These are phyloP conservation scores for Trichomonas gallinae DNA, from an alignment of 208 protist genomes.

Conservation along the genomic window DNA sequence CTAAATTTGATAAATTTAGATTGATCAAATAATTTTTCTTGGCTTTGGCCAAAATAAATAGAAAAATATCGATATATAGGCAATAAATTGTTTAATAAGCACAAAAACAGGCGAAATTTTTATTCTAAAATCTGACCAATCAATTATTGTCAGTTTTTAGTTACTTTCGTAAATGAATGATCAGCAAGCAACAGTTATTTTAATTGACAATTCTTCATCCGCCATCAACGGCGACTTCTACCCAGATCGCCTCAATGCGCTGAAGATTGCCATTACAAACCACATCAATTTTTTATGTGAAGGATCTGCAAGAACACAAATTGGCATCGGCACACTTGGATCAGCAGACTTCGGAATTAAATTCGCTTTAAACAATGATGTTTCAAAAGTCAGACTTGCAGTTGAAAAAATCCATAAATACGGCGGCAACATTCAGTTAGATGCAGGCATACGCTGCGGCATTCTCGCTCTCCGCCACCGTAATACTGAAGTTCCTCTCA, in stretches of 20 bases:
- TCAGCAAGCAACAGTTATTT: background rate
- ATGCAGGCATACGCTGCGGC: background rate
- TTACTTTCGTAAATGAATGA: background rate
- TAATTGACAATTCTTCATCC: background rate
- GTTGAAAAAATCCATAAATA: background rate
- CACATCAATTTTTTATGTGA: background rate
- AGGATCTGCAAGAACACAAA: background rate
- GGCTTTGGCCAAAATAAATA: too few species aligned
- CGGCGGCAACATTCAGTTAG: background rate
- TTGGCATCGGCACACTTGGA: background rate
- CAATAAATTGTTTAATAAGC: too few species aligned
- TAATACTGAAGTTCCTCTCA: background rate
- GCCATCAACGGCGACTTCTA: constrained; percentile 8
- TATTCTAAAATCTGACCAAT: background rate
- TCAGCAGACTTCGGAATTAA: background rate
- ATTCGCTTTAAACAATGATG: background rate
- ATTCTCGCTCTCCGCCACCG: background rate
- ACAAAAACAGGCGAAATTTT: background rate
- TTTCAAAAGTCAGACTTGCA: too few species aligned
- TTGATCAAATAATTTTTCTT: too few species aligned
- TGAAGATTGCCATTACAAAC: background rate
- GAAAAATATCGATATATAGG: too few species aligned
- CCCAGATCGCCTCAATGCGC: background rate
- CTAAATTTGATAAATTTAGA: too few species aligned
- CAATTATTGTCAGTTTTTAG: background rate